A percentile compares a stretch with the other conserved stretches of the same genome.
phyloP scores from a whole-genome alignment of 179 eudicot species.

The Kewa caespitosa region DNA sequence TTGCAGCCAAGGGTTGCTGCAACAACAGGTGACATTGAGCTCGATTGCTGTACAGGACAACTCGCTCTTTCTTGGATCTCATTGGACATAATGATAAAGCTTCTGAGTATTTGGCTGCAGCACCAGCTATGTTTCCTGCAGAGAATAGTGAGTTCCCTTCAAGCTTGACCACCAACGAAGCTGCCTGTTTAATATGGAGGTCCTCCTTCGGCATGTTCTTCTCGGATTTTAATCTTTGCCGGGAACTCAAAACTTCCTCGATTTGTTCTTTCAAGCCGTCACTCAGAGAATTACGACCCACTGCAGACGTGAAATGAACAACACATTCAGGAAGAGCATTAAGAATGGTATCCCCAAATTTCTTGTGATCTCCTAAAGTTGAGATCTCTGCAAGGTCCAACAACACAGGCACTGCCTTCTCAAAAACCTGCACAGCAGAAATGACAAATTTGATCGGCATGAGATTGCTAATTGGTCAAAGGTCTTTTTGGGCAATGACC shows the following conservation, averaged over 20 bases:
- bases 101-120: constrained; percentile 90
- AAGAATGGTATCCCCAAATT: constrained; percentile 77
- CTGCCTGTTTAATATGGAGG: constrained; percentile 94
- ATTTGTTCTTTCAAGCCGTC: constrained; percentile 56
- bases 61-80: constrained; percentile 89
- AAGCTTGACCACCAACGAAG: constrained; percentile 87
- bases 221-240: constrained; percentile 75
- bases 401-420: constrained; percentile 64
- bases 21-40: constrained; percentile 90
- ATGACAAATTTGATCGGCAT: neutral
- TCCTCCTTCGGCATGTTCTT: constrained; percentile 94
- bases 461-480: no score
- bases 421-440: constrained; percentile 48
- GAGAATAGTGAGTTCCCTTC: constrained; percentile 95
- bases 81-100: constrained; percentile 86
- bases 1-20: constrained; percentile 87
- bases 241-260: constrained; percentile 67
- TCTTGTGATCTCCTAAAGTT: constrained; percentile 67
- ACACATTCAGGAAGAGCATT: constrained; percentile 77
- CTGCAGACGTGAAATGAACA: constrained; percentile 51
- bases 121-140: constrained; percentile 84
- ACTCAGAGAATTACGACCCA: constrained; percentile 56
- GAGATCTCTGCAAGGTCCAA: constrained; percentile 70
- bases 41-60: constrained; percentile 87
- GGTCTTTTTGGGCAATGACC: no score